These are phyloP conservation scores for Pelargonium cotyledonis DNA, from an alignment of 441 rosid species.

Conservation along the genomic window DNA sequence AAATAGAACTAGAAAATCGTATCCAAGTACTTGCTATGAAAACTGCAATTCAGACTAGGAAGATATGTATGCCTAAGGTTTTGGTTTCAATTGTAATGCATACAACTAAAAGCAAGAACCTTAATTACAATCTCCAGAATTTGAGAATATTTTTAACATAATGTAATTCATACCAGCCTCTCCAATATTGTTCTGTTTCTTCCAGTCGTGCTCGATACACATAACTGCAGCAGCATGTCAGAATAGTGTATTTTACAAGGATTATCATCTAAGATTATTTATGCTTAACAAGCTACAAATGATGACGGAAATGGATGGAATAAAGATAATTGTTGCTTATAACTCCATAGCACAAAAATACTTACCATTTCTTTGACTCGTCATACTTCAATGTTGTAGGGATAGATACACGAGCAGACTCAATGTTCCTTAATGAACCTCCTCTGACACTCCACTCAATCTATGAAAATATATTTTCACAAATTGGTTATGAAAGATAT, in stretches of 20 bases:
- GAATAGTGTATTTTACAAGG: conserved; percentile 16
- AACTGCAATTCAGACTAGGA: not conserved
- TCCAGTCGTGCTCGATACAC: conserved; percentile 59
- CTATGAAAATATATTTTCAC: conserved; percentile 31
- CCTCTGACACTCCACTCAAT: conserved; percentile 89
- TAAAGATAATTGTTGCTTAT: not conserved
- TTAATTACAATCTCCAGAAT: not conserved
- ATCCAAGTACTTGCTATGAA: not conserved
- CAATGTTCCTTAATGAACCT: conserved; percentile 75
- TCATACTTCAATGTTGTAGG: conserved; percentile 71
- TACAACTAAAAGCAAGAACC: conserved; percentile 3
- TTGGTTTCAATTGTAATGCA: not conserved
- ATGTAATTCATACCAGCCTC: conserved; percentile 62
- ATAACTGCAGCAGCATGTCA: conserved; percentile 45
- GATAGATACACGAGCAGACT: conserved; percentile 87
- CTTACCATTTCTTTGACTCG: conserved; percentile 76
- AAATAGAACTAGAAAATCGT: not conserved
- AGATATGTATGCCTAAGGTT: conserved; percentile 9
- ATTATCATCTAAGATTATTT: conserved; percentile 5
- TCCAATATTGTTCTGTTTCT: conserved; percentile 95
- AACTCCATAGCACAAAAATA: conserved; percentile 14
- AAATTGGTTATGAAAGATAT: conserved; percentile 3
- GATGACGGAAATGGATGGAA: not conserved
- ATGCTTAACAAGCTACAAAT: not conserved
- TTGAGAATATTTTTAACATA: not conserved